These are phyloP conservation scores for Aspergillus ochraceoroseus DNA, from an alignment of 2,329 filamentous ascomycete genomes.

Conservation along the genomic window DNA sequence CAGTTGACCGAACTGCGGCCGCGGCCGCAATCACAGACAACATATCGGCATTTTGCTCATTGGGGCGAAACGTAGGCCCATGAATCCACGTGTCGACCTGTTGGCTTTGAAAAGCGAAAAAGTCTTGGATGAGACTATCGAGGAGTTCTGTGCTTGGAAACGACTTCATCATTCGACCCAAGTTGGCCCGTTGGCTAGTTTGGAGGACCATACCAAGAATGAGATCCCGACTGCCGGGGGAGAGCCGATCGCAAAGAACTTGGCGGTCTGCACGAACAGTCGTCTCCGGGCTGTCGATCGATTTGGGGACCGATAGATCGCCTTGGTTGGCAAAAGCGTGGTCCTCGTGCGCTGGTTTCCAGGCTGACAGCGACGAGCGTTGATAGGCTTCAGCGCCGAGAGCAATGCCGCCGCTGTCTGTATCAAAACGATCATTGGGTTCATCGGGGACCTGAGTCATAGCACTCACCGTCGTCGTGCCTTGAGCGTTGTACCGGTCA, in stretches of 20 bases:
- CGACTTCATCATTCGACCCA: slow-evolving; percentile 49
- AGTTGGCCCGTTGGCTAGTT: slow-evolving; percentile 50
- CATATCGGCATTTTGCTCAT: slow-evolving; percentile 36
- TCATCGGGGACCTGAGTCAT: slow-evolving; percentile 13
- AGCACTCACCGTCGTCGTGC: slow-evolving; percentile 7
- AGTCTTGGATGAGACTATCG: slow-evolving; percentile 40
- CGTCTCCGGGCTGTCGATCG: slow-evolving; percentile 23
- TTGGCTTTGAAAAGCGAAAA: slow-evolving; percentile 27
- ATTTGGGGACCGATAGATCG: slow-evolving; percentile 26
- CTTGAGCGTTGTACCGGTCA: slow-evolving; percentile 26
- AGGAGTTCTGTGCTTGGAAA: slow-evolving; percentile 42
- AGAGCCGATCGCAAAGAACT: slow-evolving; percentile 24
- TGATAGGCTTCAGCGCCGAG: slow-evolving; percentile 29
- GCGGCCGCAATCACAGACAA: slow-evolving; percentile 37
- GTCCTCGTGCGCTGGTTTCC: slow-evolving; percentile 26
- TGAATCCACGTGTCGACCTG: slow-evolving; percentile 45
- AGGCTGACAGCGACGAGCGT: slow-evolving; percentile 28
- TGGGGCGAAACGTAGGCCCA: slow-evolving; percentile 36
- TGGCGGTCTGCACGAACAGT: slow-evolving; percentile 17
- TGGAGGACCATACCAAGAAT: slow-evolving; percentile 61
- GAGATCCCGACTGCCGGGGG: slow-evolving; percentile 50
- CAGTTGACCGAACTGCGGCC: slow-evolving; percentile 37
- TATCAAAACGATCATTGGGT: slow-evolving; percentile 19
- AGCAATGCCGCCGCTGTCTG: slow-evolving; percentile 26
- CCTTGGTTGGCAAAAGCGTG: slow-evolving; percentile 27